A percentile compares a stretch with the other conserved stretches of the same genome.
Evolutionary conservation across 2,329 filamentous ascomycete genomes (phyloP).

Genomic region (Pestalotiopsis sp.): DNA sequence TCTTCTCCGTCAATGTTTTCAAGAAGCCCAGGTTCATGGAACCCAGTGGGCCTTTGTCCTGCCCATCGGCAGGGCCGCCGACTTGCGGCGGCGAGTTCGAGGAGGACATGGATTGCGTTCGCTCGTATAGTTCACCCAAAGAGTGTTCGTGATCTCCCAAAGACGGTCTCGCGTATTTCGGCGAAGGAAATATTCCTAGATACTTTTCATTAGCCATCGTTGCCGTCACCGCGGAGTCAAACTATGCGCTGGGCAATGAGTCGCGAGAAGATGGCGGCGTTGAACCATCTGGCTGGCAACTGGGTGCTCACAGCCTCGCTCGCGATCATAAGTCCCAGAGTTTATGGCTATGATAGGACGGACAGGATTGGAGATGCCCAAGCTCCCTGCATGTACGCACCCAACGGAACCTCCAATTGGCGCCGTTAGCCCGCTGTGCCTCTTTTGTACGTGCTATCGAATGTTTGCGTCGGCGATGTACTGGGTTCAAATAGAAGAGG

Average conservation of each 20-base stretch:
- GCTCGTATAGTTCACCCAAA: conserved; percentile 32
- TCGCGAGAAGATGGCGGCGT: background rate
- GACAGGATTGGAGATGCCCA: background rate
- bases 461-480: background rate
- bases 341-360: background rate
- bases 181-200: conserved; percentile 37
- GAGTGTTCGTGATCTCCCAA: conserved; percentile 27
- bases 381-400: background rate
- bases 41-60: conserved; percentile 37
- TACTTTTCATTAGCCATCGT: conserved; percentile 36
- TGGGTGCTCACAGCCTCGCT: background rate
- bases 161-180: conserved; percentile 33
- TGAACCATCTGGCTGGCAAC: background rate
- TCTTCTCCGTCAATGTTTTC: conserved; percentile 71
- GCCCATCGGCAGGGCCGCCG: conserved; percentile 1
- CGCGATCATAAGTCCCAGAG: background rate
- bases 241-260: background rate
- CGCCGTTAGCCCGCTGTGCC: background rate
- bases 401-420: background rate
- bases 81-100: conserved; percentile 42
- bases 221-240: conserved; percentile 18
- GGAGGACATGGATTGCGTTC: conserved; percentile 42
- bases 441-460: background rate
- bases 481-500: background rate
- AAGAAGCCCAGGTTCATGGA: conserved; percentile 61